These are phyloP conservation scores for Gracilariopsis chorda DNA, from an alignment of 23 red algal genomes.

Conservation along the genomic window DNA sequence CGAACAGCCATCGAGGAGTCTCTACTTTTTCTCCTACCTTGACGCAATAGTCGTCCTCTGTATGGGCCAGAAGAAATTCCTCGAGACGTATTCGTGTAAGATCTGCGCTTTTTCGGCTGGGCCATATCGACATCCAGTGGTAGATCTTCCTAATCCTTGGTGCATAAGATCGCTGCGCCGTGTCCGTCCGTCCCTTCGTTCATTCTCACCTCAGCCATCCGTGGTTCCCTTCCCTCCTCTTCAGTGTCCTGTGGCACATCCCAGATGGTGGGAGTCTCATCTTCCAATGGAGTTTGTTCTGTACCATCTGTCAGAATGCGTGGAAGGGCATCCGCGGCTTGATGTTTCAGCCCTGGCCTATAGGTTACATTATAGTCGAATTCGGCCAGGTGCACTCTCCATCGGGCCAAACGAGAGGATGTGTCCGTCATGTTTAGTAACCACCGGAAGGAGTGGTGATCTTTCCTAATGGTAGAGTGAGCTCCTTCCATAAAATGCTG, in stretches of 20 bases:
- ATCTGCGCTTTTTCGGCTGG: no score
- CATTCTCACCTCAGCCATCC: no score
- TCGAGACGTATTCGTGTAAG: no score
- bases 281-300: not conserved
- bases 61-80: no score
- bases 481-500: not conserved
- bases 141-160: no score
- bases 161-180: no score
- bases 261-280: not conserved
- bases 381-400: not conserved
- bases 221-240: not conserved
- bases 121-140: no score
- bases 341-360: not conserved
- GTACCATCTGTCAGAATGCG: not conserved
- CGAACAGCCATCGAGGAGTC: no score
- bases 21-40: no score
- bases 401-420: not conserved
- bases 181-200: no score
- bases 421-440: not conserved
- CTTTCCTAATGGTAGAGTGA: not conserved
- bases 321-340: not conserved
- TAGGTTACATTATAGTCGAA: not conserved
- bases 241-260: not conserved
- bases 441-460: not conserved
- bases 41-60: no score